Evolutionary conservation across 2,329 filamentous ascomycete species (phyloP), one percentile per base, ranked within the genome.

Genomic region (Plectosphaerella sp.): DNA sequence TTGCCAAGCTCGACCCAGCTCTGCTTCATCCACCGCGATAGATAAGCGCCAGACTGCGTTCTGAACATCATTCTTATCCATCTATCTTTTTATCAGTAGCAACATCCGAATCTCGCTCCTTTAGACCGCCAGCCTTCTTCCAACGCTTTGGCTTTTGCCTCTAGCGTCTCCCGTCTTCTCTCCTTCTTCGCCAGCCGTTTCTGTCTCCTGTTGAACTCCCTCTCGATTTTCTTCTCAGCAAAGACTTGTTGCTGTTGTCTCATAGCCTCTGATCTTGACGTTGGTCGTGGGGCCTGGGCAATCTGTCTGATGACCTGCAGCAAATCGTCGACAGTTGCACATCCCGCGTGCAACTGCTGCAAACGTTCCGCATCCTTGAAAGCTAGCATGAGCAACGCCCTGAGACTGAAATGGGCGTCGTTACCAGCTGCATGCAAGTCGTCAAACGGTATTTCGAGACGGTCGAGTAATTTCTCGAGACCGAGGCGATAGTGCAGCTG

Each of bases 371-470:
- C 54, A 47, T 54, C 54, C 28, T 28, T 33, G 12, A 56, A 47
- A n/a, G 49, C 52, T 45, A 56, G 41, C 52, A 56, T 52, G 14
- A 56, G 33, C 28, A 56, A 36, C 11, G 49, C 54, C 22, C 36
- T n/a, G 5, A 65, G 53, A 9, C 56, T 52, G 28, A 63, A 67
- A 49, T 61, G 57, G 9, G 62, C 61, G 46, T 66, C 63, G 39
- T 66, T 67, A 1, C 62, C 64, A 15, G 61, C 60, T 3, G 53
- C 39, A 16, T 64, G 61, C 15, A 65, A 52, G 7, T 49, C 18
- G 16, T 48, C 51, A 49, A 54, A 60, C 4, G 58, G 56, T 45
- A 62, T 51, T 8, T 53, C 41, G 9, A 62, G 45, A 22, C 53
- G 39, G 5, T 57, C 48, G 3, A 64, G 59, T 1, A 64, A 49